phyloP scores from a whole-genome alignment of 1,139 yeast genomes.

The Protomyces inouyei region DNA sequence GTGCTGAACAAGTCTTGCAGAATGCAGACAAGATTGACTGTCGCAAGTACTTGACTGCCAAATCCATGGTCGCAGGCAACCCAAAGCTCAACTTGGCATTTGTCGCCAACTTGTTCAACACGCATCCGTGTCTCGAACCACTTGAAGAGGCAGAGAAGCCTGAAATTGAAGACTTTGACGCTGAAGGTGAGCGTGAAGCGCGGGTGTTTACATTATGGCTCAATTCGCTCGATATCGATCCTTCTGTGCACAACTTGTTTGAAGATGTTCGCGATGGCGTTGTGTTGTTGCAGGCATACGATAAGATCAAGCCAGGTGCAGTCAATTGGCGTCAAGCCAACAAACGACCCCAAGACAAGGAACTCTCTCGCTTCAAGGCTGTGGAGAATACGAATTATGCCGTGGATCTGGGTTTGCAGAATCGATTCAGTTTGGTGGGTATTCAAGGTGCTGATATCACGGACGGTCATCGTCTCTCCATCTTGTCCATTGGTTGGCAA shows the following conservation, averaged over 20 bases:
- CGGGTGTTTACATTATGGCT: constrained; percentile 97
- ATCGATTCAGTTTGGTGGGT: constrained; percentile 89
- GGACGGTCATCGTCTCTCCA: constrained; percentile 84
- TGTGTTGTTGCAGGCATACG: constrained; percentile 83
- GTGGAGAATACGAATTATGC: constrained; percentile 95
- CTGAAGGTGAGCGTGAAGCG: constrained; percentile 99
- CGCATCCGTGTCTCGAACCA: constrained; percentile 95
- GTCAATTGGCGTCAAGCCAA: constrained; percentile 77
- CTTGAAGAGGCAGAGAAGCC: constrained; percentile 85
- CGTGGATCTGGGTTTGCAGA: constrained; percentile 89
- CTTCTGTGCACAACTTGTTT: constrained; percentile 83
- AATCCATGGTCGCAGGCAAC: constrained; percentile 88
- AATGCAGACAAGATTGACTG: constrained; percentile 90
- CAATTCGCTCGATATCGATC: constrained; percentile 91
- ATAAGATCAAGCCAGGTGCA: constrained; percentile 90
- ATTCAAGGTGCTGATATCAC: constrained; percentile 97
- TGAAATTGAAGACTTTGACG: constrained; percentile 83
- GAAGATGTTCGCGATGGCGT: constrained; percentile 93
- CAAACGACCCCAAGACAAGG: constrained; percentile 67
- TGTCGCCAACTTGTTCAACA: constrained; percentile 93
- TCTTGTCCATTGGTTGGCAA: constrained; percentile 98
- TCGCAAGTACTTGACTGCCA: constrained; percentile 91
- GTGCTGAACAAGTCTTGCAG: constrained; percentile 80
- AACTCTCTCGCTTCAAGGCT: constrained; percentile 84
- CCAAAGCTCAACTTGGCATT: constrained; percentile 94